These are phyloP conservation scores for Aspergillus pseudoglaucus DNA, from an alignment of 2,329 filamentous ascomycete species.

Conservation along the genomic window DNA sequence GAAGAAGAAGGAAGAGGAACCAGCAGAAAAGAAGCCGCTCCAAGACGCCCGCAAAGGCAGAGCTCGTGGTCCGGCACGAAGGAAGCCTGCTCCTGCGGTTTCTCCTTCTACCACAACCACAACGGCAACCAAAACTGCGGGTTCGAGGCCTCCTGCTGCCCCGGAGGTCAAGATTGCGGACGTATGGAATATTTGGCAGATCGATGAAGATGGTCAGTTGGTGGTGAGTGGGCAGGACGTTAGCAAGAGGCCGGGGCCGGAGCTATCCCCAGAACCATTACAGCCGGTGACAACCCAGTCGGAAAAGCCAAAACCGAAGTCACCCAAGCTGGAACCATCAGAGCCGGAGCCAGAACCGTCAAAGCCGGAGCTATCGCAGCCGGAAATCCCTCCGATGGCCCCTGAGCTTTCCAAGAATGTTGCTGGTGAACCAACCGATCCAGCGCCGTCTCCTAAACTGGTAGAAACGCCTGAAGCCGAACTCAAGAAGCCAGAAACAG, in stretches of 20 bases:
- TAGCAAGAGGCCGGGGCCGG: slow-evolving; percentile 9
- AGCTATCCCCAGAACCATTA: too few relatives aligned
- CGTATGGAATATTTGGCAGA: slow-evolving; percentile 37
- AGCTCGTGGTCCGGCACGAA: slow-evolving; percentile 77
- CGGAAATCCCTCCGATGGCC: slow-evolving; percentile 15
- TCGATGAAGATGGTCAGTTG: slow-evolving; percentile 28
- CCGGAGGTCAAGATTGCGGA: slow-evolving; percentile 34
- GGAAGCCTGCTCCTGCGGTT: slow-evolving; percentile 50
- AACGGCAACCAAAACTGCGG: slow-evolving; percentile 45
- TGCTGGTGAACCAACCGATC: slow-evolving; percentile 29
- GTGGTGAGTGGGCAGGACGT: slow-evolving; percentile 18
- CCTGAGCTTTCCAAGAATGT: slow-evolving; percentile 28
- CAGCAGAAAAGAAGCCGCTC: slow-evolving; percentile 70
- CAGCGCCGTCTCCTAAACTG: slow-evolving; percentile 8
- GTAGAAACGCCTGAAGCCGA: not conserved
- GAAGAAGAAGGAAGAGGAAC: slow-evolving; percentile 49
- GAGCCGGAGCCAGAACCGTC: not conserved
- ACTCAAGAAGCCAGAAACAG: slow-evolving; percentile 4
- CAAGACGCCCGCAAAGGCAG: slow-evolving; percentile 83
- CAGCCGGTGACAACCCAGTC: too few relatives aligned
- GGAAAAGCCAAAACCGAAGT: too few relatives aligned
- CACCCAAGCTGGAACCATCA: too few relatives aligned
- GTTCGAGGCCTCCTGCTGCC: slow-evolving; percentile 25
- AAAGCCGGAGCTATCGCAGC: slow-evolving; percentile 8
- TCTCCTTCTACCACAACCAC: not conserved